These are phyloP conservation scores for Coleophoma crateriformis DNA, from an alignment of 2,329 filamentous ascomycete genomes.

Conservation along the genomic window DNA sequence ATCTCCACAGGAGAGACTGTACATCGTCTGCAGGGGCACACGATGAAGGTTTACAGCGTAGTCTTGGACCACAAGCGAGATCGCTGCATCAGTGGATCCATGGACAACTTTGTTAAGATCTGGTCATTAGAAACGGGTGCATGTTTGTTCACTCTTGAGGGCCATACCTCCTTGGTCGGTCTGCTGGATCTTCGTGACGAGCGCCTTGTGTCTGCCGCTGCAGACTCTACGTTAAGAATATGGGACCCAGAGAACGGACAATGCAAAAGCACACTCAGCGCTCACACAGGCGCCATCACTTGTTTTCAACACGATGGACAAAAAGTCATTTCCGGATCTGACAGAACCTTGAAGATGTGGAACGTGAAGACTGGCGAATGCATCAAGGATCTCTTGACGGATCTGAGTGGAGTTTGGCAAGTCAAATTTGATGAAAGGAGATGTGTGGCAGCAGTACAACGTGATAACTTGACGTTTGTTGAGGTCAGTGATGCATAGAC, in stretches of 20 bases:
- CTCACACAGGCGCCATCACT: constrained; percentile 94
- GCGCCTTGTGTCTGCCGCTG: constrained; percentile 87
- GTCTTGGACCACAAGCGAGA: constrained; percentile 89
- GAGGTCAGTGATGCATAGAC: constrained; percentile 58
- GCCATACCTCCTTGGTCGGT: constrained; percentile 87
- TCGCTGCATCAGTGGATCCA: constrained; percentile 94
- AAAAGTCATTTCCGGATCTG: constrained; percentile 94
- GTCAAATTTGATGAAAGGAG: constrained; percentile 94
- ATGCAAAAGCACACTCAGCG: constrained; percentile 84
- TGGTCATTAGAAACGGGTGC: constrained; percentile 88
- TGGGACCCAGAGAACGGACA: constrained; percentile 94
- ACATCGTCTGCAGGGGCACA: constrained; percentile 80
- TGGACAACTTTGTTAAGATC: constrained; percentile 97
- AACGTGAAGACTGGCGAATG: constrained; percentile 89
- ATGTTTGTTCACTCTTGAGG: constrained; percentile 84
- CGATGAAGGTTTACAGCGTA: constrained; percentile 94
- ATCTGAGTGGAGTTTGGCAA: constrained; percentile 97
- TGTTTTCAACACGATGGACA: constrained; percentile 97
- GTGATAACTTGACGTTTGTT: constrained; percentile 87
- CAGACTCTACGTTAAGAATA: constrained; percentile 89
- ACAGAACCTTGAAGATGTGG: constrained; percentile 98
- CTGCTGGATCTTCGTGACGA: constrained; percentile 85
- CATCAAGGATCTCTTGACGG: constrained; percentile 85
- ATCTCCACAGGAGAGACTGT: constrained; percentile 90
- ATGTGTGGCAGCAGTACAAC: constrained; percentile 94